These are phyloP conservation scores for Colletotrichum spaethianum DNA, from an alignment of 2,329 filamentous ascomycete species.

Conservation along the genomic window DNA sequence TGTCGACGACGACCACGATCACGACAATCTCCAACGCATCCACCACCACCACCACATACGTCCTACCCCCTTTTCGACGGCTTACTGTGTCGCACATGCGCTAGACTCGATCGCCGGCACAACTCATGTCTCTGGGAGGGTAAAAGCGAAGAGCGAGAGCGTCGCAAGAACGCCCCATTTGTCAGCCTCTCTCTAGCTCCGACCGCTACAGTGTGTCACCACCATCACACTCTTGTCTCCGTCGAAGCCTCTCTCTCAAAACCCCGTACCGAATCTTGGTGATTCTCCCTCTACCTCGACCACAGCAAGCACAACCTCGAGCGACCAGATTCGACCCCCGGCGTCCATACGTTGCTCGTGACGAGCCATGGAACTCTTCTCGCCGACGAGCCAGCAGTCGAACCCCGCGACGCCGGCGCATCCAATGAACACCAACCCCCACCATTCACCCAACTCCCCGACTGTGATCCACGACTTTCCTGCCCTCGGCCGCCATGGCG, in stretches of 20 bases:
- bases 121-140: conserved; percentile 25
- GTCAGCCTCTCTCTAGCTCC: conserved; percentile 17
- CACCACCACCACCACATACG: background rate
- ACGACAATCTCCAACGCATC: background rate
- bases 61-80: too few relatives aligned
- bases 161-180: conserved; percentile 27
- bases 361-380: conserved; percentile 21
- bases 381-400: conserved; percentile 33
- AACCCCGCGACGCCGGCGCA: conserved; percentile 31
- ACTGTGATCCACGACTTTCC: conserved; percentile 30
- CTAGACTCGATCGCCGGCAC: background rate
- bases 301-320: background rate
- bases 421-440: conserved; percentile 23
- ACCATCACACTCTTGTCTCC: background rate
- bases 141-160: conserved; percentile 21
- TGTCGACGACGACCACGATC: background rate
- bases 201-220: conserved; percentile 21
- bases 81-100: conserved; percentile 1
- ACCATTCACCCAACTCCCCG: conserved; percentile 37
- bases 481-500: conserved; percentile 35
- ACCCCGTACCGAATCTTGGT: conserved; percentile 15
- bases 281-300: conserved; percentile 2
- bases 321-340: background rate
- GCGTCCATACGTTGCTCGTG: background rate
- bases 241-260: conserved; percentile 15